A percentile compares a stretch with the other conserved stretches of the same genome.
Evolutionary conservation across 257 asterid genomes (phyloP).

Genomic region (Phtheirospermum japonicum): DNA sequence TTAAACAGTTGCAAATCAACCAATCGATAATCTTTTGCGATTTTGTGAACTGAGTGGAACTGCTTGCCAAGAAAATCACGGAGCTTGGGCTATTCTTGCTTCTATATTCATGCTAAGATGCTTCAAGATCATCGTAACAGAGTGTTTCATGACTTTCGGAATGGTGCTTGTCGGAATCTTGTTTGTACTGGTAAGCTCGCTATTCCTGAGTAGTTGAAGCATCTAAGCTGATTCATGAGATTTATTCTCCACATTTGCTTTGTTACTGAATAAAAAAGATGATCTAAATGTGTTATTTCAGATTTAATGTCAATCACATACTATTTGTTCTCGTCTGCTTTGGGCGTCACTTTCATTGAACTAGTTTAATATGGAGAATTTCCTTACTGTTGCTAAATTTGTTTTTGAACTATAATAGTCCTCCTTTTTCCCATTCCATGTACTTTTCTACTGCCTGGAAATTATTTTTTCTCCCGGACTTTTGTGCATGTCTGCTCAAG

Average conservation of each 20-base stretch:
- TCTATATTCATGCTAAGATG: slow-evolving; percentile 42
- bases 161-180: slow-evolving; percentile 42
- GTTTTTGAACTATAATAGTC: not conserved
- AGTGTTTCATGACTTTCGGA: slow-evolving; percentile 40
- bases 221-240: slow-evolving; percentile 7
- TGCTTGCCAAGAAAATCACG: slow-evolving; percentile 43
- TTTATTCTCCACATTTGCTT: not conserved
- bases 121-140: slow-evolving; percentile 42
- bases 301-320: not conserved
- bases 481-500: no score
- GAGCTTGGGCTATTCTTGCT: slow-evolving; percentile 42
- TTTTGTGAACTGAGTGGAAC: slow-evolving; percentile 42
- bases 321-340: not conserved
- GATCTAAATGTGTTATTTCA: not conserved
- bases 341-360: slow-evolving; percentile 1
- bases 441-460: not conserved
- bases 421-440: not conserved
- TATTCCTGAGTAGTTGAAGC: slow-evolving; percentile 4
- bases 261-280: slow-evolving; percentile 14
- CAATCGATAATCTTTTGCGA: slow-evolving; percentile 36
- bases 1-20: slow-evolving; percentile 39
- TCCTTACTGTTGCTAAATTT: not conserved
- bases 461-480: not conserved
- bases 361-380: not conserved
- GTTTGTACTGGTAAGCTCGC: slow-evolving; percentile 35